Base-by-base conservation (phyloP, 1,284 basidiomycete genomes). In the Rhodotorula glutinis region DNA sequence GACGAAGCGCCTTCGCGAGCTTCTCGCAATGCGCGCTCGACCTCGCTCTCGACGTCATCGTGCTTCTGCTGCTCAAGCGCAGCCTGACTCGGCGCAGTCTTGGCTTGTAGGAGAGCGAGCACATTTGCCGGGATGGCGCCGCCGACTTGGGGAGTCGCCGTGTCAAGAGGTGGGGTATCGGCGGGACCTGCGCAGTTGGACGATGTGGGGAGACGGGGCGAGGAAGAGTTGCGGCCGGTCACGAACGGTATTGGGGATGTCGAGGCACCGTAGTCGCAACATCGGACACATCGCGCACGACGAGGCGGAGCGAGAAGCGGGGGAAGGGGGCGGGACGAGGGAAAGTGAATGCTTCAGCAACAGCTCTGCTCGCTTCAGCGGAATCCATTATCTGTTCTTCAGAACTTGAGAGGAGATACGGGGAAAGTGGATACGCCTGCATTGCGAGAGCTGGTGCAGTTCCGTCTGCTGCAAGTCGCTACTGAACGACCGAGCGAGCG, bases 111-210 rank as follows among this genome's bases (percentile, higher is more conserved):
- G 13, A 72, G 62, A 1, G 70, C 70, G 44, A 67, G 63, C 11
- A 72, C 67, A 23, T 60, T 67, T n/a, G 67, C 67, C 2, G 70
- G 70, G 41, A 72, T 63, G 3, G 46, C 46, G 8, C 40, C 27
- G 16, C 43, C 19, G 23, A 57, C 10, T 17, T 49, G 8, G 11
- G 38, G 1, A 9, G 53, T 25, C 10, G 29, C 30, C 14, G 58
- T 25, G 25, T 59, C 58, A 11, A 30, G 47, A 7, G 40, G 27
- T 21, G 58, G 58, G 13, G 58, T 38, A 56, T 27, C 25, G n/a
- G 49, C 49, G 10, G 49, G 49, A 51, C 49, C 49, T 51, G 49
- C 49, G 27, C n/a, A 27, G 47, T 27, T 21, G 49, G 14, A 25
- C 33, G 25, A 51, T 51, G 54, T 40, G 40, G 53, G 40, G 14